Conservation (phyloP, 1,139 yeast genomes). For the Suhomyces bokatorum region DNA sequence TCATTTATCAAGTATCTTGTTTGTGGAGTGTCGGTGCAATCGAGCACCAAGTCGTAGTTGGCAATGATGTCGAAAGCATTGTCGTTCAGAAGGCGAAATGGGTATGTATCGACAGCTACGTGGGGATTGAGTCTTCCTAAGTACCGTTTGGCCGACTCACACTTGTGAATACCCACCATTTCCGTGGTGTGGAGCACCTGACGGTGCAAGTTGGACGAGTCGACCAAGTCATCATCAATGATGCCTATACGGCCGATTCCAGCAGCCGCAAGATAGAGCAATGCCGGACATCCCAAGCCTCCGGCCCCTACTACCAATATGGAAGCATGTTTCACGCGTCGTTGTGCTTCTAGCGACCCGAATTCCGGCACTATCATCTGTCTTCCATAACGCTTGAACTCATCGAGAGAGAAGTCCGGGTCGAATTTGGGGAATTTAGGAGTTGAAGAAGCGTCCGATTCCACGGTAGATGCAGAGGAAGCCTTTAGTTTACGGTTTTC, state of each 20-base stretch:
- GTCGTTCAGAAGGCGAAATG: slow-evolving; percentile 48
- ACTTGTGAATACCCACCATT: slow-evolving; percentile 68
- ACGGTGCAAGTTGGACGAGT: slow-evolving; percentile 81
- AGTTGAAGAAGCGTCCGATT: no score
- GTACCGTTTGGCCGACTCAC: slow-evolving; percentile 69
- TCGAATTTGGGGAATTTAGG: not conserved
- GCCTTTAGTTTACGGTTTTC: slow-evolving; percentile 25
- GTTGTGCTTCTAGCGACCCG: slow-evolving; percentile 59
- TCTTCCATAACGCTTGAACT: slow-evolving; percentile 83
- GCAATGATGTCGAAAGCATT: slow-evolving; percentile 67
- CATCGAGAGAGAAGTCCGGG: slow-evolving; percentile 52
- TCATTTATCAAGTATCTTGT: slow-evolving; percentile 88
- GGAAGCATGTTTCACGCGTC: slow-evolving; percentile 53
- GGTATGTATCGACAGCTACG: slow-evolving; percentile 55
- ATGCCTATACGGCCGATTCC: slow-evolving; percentile 88
- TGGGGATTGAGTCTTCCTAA: slow-evolving; percentile 63
- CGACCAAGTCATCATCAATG: slow-evolving; percentile 85
- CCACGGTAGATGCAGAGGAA: no score
- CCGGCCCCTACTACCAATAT: slow-evolving; percentile 93
- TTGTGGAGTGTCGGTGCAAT: slow-evolving; percentile 93
- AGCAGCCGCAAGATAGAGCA: slow-evolving; percentile 81
- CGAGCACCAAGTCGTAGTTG: slow-evolving; percentile 75
- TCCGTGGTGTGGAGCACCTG: slow-evolving; percentile 78
- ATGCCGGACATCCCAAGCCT: slow-evolving; percentile 92
- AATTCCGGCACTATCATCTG: slow-evolving; percentile 89